These are phyloP conservation scores for Trametes coccinea DNA, from an alignment of 768 basidiomycete species.

Conservation along the genomic window DNA sequence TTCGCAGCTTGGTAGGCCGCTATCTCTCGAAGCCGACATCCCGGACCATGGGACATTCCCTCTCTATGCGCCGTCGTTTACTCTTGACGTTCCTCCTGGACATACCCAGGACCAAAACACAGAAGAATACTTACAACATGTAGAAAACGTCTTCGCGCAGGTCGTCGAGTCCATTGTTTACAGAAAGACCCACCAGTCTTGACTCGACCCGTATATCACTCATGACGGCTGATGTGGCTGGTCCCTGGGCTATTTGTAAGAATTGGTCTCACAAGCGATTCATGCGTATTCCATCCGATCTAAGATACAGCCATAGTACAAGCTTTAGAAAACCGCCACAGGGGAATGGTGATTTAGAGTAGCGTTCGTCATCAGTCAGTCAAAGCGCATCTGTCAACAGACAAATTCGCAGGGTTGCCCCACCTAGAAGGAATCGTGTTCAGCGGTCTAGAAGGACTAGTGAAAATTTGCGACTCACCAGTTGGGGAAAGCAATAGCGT, in stretches of 20 bases:
- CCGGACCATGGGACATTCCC: conserved; percentile 78
- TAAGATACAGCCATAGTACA: background rate
- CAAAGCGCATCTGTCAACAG: conserved; percentile 39
- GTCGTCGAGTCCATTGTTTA: conserved; percentile 20
- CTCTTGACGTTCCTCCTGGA: conserved; percentile 71
- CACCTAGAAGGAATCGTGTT: conserved; percentile 21
- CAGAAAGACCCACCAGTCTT: background rate
- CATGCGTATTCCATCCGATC: background rate
- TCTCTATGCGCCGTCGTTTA: conserved; percentile 78
- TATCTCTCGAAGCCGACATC: conserved; percentile 62
- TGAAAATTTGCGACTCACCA: conserved; percentile 40
- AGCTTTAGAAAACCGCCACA: background rate
- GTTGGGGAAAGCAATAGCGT: conserved; percentile 43
- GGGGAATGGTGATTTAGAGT: too few species aligned
- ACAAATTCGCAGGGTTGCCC: conserved; percentile 41
- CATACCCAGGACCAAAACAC: conserved; percentile 76
- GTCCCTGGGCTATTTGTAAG: background rate
- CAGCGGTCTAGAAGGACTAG: background rate
- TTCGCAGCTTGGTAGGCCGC: conserved; percentile 51
- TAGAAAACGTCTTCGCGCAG: conserved; percentile 38
- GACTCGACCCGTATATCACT: background rate
- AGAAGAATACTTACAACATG: conserved; percentile 48
- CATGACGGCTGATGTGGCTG: background rate
- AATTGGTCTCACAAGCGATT: too few species aligned
- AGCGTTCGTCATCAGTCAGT: background rate